Conservation (phyloP, 169 alveolate genomes). For the Cryptosporidium viatorum region DNA sequence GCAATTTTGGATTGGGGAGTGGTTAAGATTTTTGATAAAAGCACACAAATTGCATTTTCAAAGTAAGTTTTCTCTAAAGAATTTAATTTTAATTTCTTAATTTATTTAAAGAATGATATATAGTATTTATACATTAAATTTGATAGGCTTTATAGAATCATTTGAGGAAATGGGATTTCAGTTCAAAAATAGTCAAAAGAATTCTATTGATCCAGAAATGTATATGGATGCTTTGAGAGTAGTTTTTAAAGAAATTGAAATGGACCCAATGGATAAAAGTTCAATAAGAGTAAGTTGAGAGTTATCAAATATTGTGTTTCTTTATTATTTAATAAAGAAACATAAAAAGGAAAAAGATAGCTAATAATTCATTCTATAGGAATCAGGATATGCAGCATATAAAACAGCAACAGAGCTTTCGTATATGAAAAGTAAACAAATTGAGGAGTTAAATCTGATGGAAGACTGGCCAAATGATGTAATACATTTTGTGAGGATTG, state of each 20-base stretch:
- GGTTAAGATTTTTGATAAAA: conserved; percentile 82
- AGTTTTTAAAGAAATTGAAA: conserved; percentile 79
- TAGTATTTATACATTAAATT: conserved; percentile 83
- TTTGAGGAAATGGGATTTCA: conserved; percentile 88
- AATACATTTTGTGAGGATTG: conserved; percentile 85
- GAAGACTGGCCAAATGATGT: conserved; percentile 87
- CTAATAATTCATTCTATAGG: conserved; percentile 9
- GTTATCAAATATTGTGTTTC: no score
- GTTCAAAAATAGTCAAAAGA: conserved; percentile 79
- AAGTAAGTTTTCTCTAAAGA: conserved; percentile 76
- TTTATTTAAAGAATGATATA: conserved; percentile 77
- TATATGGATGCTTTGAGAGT: conserved; percentile 85
- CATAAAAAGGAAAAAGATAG: not conserved
- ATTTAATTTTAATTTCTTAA: not conserved
- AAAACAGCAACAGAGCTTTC: conserved; percentile 64
- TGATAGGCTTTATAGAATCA: conserved; percentile 86
- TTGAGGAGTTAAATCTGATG: conserved; percentile 78
- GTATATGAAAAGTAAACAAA: conserved; percentile 66
- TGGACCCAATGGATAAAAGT: conserved; percentile 53
- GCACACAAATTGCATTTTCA: conserved; percentile 83
- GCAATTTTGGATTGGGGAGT: conserved; percentile 88
- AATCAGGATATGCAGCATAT: conserved; percentile 67
- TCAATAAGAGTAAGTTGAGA: conserved; percentile 50
- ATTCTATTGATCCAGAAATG: conserved; percentile 85
- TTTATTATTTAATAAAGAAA: no score